Conservation (phyloP, 139 green algal genomes). For the Asterochloris erici region DNA sequence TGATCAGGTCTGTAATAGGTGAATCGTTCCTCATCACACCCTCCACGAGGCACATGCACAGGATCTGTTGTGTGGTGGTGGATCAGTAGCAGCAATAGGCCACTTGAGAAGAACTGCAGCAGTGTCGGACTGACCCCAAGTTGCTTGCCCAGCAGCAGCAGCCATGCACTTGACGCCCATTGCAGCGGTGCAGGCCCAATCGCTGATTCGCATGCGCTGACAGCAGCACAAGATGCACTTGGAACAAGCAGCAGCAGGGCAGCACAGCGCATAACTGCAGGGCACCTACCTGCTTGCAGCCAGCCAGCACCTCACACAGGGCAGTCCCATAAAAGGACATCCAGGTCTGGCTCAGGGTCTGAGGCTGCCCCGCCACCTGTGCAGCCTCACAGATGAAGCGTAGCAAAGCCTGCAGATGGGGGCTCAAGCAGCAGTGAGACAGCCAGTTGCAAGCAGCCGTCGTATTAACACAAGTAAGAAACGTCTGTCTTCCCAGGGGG, state of each 20-base stretch:
- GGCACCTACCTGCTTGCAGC: not conserved
- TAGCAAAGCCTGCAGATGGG: slow-evolving; percentile 35
- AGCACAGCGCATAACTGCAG: not conserved
- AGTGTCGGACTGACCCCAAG: not conserved
- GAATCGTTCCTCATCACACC: slow-evolving; percentile 11
- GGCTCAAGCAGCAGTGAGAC: not conserved
- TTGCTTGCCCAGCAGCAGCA: not conserved
- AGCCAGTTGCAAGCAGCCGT: no score
- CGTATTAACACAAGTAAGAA: no score
- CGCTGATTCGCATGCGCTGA: no score
- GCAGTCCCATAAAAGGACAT: slow-evolving; percentile 65
- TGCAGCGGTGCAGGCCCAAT: no score
- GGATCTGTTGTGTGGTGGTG: no score
- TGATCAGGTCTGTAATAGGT: slow-evolving; percentile 21
- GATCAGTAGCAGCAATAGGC: no score
- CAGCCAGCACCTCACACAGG: slow-evolving; percentile 43
- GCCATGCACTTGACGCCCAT: no score
- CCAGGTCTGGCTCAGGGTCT: slow-evolving; percentile 27
- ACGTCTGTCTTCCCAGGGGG: no score
- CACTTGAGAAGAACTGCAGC: no score
- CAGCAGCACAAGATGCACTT: no score
- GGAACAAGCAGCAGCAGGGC: no score
- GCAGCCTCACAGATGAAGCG: slow-evolving; percentile 42
- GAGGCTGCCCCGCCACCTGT: slow-evolving; percentile 10
- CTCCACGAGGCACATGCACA: no score